phyloP scores from a whole-genome alignment of 352 stramenopile genomes.

The Phytophthora palmivora region DNA sequence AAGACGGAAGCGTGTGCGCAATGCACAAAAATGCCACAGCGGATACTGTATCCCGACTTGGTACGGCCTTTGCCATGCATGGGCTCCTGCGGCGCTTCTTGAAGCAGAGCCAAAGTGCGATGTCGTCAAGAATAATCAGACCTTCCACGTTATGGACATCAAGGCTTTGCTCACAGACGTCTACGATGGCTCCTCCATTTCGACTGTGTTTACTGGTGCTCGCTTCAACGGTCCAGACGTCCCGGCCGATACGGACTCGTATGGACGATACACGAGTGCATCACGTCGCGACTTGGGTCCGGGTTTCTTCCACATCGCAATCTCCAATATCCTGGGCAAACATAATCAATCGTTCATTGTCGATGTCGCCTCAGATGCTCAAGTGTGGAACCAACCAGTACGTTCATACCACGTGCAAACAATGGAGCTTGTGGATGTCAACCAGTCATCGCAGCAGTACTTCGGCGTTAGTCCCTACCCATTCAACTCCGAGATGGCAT shows the following conservation, averaged over 20 bases:
- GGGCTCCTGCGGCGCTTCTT: conserved; percentile 45
- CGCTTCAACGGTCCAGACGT: conserved; percentile 47
- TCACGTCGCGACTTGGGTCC: conserved; percentile 54
- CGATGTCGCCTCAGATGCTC: conserved; percentile 38
- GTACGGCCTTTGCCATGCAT: conserved; percentile 59
- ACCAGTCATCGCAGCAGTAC: conserved; percentile 36
- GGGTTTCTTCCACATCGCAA: conserved; percentile 58
- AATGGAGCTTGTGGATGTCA: conserved; percentile 38
- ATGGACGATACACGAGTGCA: conserved; percentile 50
- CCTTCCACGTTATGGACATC: conserved; percentile 57
- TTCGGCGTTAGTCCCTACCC: conserved; percentile 47
- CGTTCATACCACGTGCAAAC: conserved; percentile 46
- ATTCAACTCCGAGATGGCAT: conserved; percentile 51
- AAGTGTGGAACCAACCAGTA: conserved; percentile 73
- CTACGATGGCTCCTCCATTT: conserved; percentile 41
- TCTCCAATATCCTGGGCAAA: conserved; percentile 57
- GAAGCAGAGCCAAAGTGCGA: conserved; percentile 49
- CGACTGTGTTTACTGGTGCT: conserved; percentile 51
- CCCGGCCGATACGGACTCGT: conserved; percentile 34
- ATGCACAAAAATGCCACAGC: conserved; percentile 27
- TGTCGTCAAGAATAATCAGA: conserved; percentile 46
- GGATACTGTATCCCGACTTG: conserved; percentile 55
- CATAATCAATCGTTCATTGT: conserved; percentile 55
- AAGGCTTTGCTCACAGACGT: conserved; percentile 53
- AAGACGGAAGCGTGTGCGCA: conserved; percentile 37